phyloP scores from a whole-genome alignment of 768 basidiomycete genomes.

The Mycena indigotica region DNA sequence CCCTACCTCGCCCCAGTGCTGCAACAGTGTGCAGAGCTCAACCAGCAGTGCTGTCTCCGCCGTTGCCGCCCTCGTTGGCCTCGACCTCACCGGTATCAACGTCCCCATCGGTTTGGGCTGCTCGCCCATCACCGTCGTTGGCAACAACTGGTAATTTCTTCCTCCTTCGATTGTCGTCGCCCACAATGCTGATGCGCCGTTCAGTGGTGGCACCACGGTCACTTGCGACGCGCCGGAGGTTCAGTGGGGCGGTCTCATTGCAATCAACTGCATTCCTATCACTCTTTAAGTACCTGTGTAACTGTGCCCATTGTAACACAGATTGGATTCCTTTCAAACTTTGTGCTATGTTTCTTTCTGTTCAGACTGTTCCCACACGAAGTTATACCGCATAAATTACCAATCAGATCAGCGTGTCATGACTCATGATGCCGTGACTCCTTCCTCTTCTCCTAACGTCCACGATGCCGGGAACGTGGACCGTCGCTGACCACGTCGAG shows the following conservation, averaged over 20 bases:
- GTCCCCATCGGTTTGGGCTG: conserved; percentile 18
- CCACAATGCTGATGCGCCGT: too few relatives aligned
- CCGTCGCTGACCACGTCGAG: conserved; percentile 1
- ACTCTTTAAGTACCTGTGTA: not conserved
- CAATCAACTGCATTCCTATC: conserved; percentile 1
- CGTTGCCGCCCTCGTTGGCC: not conserved
- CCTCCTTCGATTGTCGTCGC: not conserved
- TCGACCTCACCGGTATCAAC: conserved; percentile 12
- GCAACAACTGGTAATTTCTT: conserved; percentile 2
- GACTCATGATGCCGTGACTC: not conserved
- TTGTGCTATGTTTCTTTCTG: too few relatives aligned
- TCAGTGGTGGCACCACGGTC: not conserved
- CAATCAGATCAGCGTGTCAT: too few relatives aligned
- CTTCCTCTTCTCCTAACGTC: not conserved
- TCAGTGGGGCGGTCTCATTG: not conserved
- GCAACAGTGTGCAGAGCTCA: conserved; percentile 15
- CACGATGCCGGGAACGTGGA: not conserved
- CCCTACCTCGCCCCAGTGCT: conserved; percentile 18
- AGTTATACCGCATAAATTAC: too few relatives aligned
- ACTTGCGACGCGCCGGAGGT: not conserved
- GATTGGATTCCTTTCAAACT: too few relatives aligned
- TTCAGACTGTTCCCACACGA: too few relatives aligned
- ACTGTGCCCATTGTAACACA: too few relatives aligned
- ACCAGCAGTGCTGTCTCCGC: conserved; percentile 7
- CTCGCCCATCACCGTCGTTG: conserved; percentile 18